Evolutionary conservation across 2,329 filamentous ascomycete genomes (phyloP), one percentile per base, ranked within the genome.

Genomic region (Pseudopyricularia cyperi): DNA sequence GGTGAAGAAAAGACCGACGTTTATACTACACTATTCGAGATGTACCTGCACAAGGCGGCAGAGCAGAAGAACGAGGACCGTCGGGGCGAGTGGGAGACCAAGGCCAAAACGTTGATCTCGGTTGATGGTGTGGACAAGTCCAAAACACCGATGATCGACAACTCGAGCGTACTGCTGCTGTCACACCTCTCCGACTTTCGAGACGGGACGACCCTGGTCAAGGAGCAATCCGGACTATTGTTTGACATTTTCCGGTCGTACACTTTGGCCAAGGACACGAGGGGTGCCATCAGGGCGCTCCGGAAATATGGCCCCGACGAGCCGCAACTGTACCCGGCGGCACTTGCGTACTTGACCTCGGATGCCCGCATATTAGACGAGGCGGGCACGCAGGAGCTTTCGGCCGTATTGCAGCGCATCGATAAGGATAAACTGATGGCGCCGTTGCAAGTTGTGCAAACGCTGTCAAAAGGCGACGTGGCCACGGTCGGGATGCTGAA

Each of bases 401-500:
- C 89, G 52, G 74, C 71, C 1, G 84, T 98, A 1, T 75, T 98
- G 11, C 77, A 81, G 57, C 89, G 87, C 61, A 97, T 98, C 58
- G 88, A 96, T 63, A 78, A 85, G 56, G 89, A 95, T 60, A 85
- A 88, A 1, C 78, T 98, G 35, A 93, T 98, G 87, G 91, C 93
- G 0, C 93, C 93, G 1, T 72, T 98, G 4, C 93, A 98, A 65
- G 93, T 98, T 32, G 93, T 98, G 15, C 91, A 98, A 66, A 93
- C 90, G 0, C 77, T 98, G 0, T 72, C 73, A n/a, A 72, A 77
- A 47, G 66, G 73, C 64, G 53, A 69, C 55, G 88, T 96, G 3
- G 91, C 94, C 1, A 97, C 89, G 0, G 96, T 98, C 87, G 93
- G 91, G 50, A 89, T 97, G 77, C 85, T 98, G 56, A 97, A 96